Evolutionary conservation across 2,329 filamentous ascomycete genomes (phyloP).

Genomic region (Fusarium sp.): DNA sequence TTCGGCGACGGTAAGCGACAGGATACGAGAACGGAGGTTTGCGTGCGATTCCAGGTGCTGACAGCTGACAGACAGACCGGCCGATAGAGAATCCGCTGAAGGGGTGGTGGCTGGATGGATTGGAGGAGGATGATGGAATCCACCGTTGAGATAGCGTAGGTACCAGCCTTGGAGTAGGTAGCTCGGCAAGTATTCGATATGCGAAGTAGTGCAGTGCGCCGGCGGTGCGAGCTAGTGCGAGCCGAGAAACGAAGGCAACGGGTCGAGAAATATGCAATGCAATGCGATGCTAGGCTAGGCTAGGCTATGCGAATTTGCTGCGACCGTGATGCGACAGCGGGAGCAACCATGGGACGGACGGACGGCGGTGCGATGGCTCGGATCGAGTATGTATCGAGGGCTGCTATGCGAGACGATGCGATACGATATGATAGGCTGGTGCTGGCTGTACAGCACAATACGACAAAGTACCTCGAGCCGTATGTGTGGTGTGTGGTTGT

Average conservation of each 20-base stretch:
- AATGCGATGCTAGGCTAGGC: not conserved
- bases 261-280: slow-evolving; percentile 5
- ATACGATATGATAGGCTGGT: slow-evolving; percentile 24
- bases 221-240: slow-evolving; percentile 16
- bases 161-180: slow-evolving; percentile 1
- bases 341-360: slow-evolving; percentile 19
- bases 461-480: not conserved
- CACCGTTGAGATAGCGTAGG: slow-evolving; percentile 32
- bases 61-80: slow-evolving; percentile 20
- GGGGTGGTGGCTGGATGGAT: slow-evolving; percentile 16
- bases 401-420: slow-evolving; percentile 27
- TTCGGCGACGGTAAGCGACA: no score
- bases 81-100: not conserved
- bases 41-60: slow-evolving; percentile 4
- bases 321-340: slow-evolving; percentile 26
- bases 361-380: slow-evolving; percentile 24
- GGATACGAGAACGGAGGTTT: slow-evolving; percentile 3
- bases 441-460: not conserved
- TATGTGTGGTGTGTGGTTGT: slow-evolving; percentile 9
- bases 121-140: slow-evolving; percentile 26
- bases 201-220: slow-evolving; percentile 16
- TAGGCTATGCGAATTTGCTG: slow-evolving; percentile 7
- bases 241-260: not conserved
- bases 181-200: slow-evolving; percentile 23
- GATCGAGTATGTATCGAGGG: not conserved